phyloP scores from a whole-genome alignment of 2,329 filamentous ascomycete genomes.

The Fusarium sp. region DNA sequence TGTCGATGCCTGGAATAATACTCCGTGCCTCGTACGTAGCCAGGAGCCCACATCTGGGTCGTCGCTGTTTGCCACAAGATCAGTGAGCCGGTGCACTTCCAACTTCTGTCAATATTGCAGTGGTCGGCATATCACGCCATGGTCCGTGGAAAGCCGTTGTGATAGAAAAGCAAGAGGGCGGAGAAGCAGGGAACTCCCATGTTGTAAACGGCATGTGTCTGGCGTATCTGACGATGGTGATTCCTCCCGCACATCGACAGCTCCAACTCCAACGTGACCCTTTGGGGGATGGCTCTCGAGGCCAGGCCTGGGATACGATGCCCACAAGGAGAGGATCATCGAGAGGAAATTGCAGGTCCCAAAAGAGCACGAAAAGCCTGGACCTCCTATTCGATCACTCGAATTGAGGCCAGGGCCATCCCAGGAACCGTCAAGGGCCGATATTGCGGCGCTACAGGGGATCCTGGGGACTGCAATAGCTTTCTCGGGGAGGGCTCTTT shows the following conservation, averaged over 20 bases:
- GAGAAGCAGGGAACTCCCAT: slow-evolving; percentile 17
- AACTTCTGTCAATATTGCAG: background rate
- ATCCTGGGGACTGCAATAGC: slow-evolving; percentile 31
- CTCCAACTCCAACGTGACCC: slow-evolving; percentile 23
- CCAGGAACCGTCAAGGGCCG: slow-evolving; percentile 33
- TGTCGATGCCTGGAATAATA: slow-evolving; percentile 10
- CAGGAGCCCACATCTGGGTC: slow-evolving; percentile 8
- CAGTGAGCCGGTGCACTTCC: background rate
- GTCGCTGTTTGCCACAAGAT: slow-evolving; percentile 9
- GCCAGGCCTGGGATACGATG: slow-evolving; percentile 17
- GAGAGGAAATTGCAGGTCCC: slow-evolving; percentile 42
- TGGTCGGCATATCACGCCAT: slow-evolving; percentile 10
- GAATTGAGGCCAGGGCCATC: slow-evolving; percentile 10
- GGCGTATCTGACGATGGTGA: slow-evolving; percentile 7
- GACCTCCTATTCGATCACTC: slow-evolving; percentile 36
- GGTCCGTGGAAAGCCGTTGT: slow-evolving; percentile 1
- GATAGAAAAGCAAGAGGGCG: slow-evolving; percentile 1
- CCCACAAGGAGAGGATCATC: slow-evolving; percentile 29
- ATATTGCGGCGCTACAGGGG: slow-evolving; percentile 34
- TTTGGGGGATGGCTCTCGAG: slow-evolving; percentile 8
- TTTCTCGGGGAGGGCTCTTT: slow-evolving; percentile 38
- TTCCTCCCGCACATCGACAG: slow-evolving; percentile 23
- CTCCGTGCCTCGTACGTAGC: background rate
- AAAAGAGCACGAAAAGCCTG: slow-evolving; percentile 15
- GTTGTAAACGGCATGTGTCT: background rate